phyloP scores from a whole-genome alignment of 1,284 basidiomycete species.

The Cryptococcus amylolentus region DNA sequence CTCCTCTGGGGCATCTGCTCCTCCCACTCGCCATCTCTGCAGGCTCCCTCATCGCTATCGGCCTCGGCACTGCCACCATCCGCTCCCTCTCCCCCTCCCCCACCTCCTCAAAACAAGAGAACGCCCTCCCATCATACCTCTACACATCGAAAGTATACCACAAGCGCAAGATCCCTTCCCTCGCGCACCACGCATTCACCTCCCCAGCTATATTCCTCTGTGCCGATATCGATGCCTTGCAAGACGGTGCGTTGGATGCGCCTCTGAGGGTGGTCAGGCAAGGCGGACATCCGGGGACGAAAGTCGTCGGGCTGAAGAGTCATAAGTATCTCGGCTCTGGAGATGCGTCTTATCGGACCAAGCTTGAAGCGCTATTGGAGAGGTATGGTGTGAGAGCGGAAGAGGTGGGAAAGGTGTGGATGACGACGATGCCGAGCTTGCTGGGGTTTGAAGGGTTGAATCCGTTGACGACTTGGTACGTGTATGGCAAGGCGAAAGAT shows the following conservation, averaged over 20 bases:
- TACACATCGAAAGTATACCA: constrained; percentile 23
- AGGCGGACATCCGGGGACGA: constrained; percentile 19
- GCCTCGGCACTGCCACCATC: background rate
- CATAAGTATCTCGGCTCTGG: constrained; percentile 54
- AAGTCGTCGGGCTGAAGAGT: constrained; percentile 55
- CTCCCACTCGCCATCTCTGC: background rate
- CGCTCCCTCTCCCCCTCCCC: background rate
- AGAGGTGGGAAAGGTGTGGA: constrained; percentile 58
- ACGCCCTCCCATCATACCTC: constrained; percentile 16
- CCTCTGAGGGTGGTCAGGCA: constrained; percentile 23
- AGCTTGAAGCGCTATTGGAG: constrained; percentile 16
- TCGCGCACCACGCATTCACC: constrained; percentile 33
- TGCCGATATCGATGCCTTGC: constrained; percentile 60
- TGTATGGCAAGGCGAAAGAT: constrained; percentile 51
- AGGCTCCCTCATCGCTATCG: too few species aligned
- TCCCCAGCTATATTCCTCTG: constrained; percentile 65
- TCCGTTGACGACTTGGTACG: constrained; percentile 69
- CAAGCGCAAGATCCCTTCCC: constrained; percentile 19
- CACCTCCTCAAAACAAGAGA: too few species aligned
- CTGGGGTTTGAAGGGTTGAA: constrained; percentile 70
- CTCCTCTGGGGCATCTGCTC: background rate
- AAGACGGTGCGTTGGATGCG: constrained; percentile 56
- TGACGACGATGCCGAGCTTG: constrained; percentile 71
- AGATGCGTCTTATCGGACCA: constrained; percentile 33
- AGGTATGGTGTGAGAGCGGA: constrained; percentile 18